Percentiles rank a stretch among this genome's conserved stretches.
Evolutionary conservation across 371 early-diverging fungal genomes (phyloP).

Genomic region (Enteropsectra breve): DNA sequence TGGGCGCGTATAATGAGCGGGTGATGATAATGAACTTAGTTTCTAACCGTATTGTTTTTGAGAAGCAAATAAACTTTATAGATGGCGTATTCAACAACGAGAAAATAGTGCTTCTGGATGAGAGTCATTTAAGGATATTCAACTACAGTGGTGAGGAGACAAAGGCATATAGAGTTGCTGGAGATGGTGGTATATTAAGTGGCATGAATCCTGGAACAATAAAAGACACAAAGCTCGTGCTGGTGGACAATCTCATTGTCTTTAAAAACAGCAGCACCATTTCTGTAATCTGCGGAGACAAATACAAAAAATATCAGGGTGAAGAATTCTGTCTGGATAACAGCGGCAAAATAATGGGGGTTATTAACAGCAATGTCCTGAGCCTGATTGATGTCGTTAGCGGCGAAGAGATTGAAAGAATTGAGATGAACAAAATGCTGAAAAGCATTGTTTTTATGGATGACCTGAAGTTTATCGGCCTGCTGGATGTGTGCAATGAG

Average conservation of each 20-base stretch:
- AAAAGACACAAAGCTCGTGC: slow-evolving; percentile 1
- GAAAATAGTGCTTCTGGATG: not conserved
- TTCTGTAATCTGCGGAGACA: not conserved
- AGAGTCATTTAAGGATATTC: not conserved
- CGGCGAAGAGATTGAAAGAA: not conserved
- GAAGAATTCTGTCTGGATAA: not conserved
- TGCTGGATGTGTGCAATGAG: not conserved
- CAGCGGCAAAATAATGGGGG: not conserved
- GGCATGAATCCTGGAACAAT: not conserved
- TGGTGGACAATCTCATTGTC: not conserved
- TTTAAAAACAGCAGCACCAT: not conserved
- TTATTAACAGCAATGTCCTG: not conserved
- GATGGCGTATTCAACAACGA: slow-evolving; percentile 14
- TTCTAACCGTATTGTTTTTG: slow-evolving; percentile 12
- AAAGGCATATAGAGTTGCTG: not conserved
- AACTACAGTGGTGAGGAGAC: not conserved
- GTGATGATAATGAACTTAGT: not conserved
- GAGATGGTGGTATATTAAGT: not conserved
- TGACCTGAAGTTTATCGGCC: slow-evolving; percentile 7
- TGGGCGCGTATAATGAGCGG: not conserved
- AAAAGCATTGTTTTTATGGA: slow-evolving; percentile 5
- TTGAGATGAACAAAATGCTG: not conserved
- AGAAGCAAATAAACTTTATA: not conserved
- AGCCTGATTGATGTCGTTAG: not conserved
- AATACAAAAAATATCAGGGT: not conserved